Percentiles rank a stretch among this genome's conserved stretches.
Conservation (phyloP, 2,329 filamentous ascomycete genomes). For the Dothistroma pini region DNA sequence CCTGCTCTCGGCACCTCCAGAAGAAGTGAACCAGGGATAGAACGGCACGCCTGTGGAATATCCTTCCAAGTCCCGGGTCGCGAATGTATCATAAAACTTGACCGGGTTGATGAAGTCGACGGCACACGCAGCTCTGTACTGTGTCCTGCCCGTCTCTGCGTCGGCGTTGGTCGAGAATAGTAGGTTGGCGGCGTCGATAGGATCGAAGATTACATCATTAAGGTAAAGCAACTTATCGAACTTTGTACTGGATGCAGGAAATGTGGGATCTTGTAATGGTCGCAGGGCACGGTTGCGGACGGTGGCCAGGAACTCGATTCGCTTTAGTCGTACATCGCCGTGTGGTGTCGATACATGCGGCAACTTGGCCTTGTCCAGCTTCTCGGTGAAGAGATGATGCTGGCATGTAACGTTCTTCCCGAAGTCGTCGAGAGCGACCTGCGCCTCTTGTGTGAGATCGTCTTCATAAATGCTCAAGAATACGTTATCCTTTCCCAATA, state of each 20-base stretch:
- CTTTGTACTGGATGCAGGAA: constrained; percentile 35
- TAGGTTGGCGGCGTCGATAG: constrained; percentile 56
- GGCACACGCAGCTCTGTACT: constrained; percentile 66
- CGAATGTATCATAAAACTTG: constrained; percentile 71
- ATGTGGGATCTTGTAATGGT: constrained; percentile 55
- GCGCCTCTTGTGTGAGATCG: constrained; percentile 57
- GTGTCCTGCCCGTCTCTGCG: constrained; percentile 44
- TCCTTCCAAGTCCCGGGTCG: constrained; percentile 64
- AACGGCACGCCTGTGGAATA: constrained; percentile 60
- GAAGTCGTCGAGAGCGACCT: constrained; percentile 53
- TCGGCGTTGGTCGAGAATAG: constrained; percentile 61
- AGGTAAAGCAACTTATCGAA: constrained; percentile 58
- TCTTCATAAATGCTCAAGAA: constrained; percentile 73
- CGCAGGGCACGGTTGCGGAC: constrained; percentile 67
- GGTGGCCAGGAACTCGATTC: constrained; percentile 70
- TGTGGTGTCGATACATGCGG: constrained; percentile 60
- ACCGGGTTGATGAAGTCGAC: constrained; percentile 67
- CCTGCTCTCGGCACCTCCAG: constrained; percentile 51
- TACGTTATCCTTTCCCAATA: constrained; percentile 64
- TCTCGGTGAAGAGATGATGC: constrained; percentile 55
- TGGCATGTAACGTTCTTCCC: constrained; percentile 47
- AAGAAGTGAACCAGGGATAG: constrained; percentile 63
- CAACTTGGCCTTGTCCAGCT: constrained; percentile 55
- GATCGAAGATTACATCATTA: constrained; percentile 66
- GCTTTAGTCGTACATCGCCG: constrained; percentile 61